A percentile compares a stretch with the other conserved stretches of the same genome.
These are phyloP conservation scores for Apiospora pterosperma DNA, from an alignment of 2,329 filamentous ascomycete species.

Conservation along the genomic window DNA sequence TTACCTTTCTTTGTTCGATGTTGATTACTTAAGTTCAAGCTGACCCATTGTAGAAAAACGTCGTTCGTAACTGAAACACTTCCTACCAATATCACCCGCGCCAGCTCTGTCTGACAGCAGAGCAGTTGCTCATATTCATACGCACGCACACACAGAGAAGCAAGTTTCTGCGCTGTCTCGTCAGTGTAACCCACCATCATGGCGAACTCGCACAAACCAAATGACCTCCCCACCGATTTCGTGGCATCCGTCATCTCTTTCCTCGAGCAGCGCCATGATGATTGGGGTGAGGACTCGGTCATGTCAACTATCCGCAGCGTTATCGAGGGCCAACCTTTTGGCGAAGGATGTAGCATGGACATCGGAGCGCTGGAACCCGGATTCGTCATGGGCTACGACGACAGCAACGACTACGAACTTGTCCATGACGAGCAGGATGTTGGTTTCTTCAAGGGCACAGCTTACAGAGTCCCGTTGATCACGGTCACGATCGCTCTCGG, in stretches of 20 bases:
- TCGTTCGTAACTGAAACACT: neutral
- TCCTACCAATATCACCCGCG: neutral
- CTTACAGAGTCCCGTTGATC: neutral
- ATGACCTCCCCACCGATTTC: neutral
- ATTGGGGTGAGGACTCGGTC: neutral
- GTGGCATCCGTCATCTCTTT: neutral
- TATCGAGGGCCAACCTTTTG: neutral
- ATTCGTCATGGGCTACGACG: neutral
- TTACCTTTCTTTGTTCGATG: neutral
- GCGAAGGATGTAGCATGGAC: neutral
- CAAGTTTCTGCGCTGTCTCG: neutral
- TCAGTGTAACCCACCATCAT: neutral
- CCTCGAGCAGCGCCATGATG: neutral
- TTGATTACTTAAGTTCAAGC: too few relatives aligned
- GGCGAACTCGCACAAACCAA: neutral
- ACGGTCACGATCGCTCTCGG: neutral
- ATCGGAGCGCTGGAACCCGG: neutral
- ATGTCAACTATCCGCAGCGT: neutral
- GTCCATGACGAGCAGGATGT: neutral
- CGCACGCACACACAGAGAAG: neutral
- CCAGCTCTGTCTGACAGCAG: neutral
- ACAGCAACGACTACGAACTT: neutral
- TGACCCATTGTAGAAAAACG: neutral
- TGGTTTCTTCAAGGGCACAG: neutral
- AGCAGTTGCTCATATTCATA: neutral